phyloP scores from a whole-genome alignment of 2,329 filamentous ascomycete species.

The Penicillium italicum region DNA sequence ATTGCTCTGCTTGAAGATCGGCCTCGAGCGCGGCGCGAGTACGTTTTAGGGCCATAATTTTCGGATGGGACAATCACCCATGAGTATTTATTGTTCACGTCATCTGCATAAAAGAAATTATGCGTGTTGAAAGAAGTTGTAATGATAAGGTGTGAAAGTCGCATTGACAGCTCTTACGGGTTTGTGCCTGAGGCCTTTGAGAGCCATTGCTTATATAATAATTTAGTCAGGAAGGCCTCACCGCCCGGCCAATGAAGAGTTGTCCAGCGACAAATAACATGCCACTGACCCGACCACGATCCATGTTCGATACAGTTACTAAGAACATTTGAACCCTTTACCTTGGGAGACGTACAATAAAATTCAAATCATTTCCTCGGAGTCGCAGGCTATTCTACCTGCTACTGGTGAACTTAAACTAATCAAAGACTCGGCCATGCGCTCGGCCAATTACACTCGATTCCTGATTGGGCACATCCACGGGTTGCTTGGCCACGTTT shows the following conservation, averaged over 20 bases:
- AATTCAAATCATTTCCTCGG: slow-evolving; percentile 7
- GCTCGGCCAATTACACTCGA: no score
- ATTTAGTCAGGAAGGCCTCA: background rate
- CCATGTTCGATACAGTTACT: no score
- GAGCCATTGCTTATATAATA: background rate
- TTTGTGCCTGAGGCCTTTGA: background rate
- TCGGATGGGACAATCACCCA: slow-evolving; percentile 2
- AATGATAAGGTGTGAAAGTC: background rate
- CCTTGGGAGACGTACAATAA: no score
- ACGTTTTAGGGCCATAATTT: slow-evolving; percentile 71
- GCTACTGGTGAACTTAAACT: no score
- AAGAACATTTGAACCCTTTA: no score
- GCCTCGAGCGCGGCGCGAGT: slow-evolving; percentile 74
- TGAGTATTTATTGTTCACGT: background rate
- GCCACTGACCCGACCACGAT: no score
- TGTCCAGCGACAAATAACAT: no score
- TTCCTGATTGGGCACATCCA: no score
- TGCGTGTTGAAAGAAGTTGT: background rate
- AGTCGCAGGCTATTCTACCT: slow-evolving; percentile 15
- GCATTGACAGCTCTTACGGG: background rate
- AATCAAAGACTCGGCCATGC: no score
- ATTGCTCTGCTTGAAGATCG: slow-evolving; percentile 62
- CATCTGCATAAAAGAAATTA: background rate
- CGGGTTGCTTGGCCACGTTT: no score
- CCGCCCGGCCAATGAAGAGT: background rate